Evolutionary conservation across 2,329 filamentous ascomycete genomes (phyloP), one percentile per base, ranked within the genome.

Genomic region (Verticillium nonalfalfae): DNA sequence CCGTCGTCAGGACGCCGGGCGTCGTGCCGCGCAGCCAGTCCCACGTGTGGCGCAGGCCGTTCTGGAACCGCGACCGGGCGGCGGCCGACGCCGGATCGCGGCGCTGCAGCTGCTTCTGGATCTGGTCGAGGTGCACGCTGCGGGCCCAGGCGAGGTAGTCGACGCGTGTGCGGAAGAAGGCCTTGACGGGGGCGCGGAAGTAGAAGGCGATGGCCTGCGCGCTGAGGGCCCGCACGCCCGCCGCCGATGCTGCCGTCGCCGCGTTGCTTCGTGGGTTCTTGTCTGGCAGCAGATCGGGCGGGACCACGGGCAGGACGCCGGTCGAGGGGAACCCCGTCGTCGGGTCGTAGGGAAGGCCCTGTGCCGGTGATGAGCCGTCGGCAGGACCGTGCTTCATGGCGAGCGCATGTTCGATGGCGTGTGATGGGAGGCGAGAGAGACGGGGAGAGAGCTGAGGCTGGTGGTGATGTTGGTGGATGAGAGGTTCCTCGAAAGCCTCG

Each of bases 161-260:
- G 65, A 97, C 92, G 62, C 93, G 81, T 1, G 91, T 93, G 64
- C 91, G 86, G 76, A 97, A 96, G 73, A 97, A 97, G 15, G 93
- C 90, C 76, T 97, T 97, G 59, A 93, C 90, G 1, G 93, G 93
- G 0, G 92, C 91, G 61, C 93, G 84, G 72, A 97, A 97, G 77
- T 96, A 97, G 69, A 97, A 97, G 31, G 92, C 89, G 60, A 97
- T 84, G 68, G 92, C 81, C 71, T 96, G 90, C 7, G 91, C 90
- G 68, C 89, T 93, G 65, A 97, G 74, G 34, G 93, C 93, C 56
- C 93, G 89, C 65, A 93, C 90, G 50, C 91, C 86, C 26, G 93
- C 93, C 4, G 93, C 93, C 26, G 91, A 93, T n/a, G 91, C 90
- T 57, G 90, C 93, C 2, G 84, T 86, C 6, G 84, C 82, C 40